These are phyloP conservation scores for Starmera pachycereana DNA, from an alignment of 805 yeast genomes.

Conservation along the genomic window DNA sequence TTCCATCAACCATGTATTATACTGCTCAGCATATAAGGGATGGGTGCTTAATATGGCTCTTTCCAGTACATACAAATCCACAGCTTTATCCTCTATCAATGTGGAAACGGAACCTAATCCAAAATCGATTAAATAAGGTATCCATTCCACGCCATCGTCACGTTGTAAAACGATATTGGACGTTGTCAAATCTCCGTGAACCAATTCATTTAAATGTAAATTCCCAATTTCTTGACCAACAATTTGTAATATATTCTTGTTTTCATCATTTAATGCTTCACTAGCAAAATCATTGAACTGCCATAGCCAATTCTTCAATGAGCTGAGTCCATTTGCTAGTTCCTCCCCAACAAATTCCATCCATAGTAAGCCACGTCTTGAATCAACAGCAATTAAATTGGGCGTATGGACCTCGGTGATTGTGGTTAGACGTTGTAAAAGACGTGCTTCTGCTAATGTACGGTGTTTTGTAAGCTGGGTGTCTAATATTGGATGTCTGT, in stretches of 20 bases:
- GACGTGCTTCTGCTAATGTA: slow-evolving; percentile 76
- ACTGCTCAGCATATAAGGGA: slow-evolving; percentile 54
- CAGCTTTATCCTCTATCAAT: slow-evolving; percentile 87
- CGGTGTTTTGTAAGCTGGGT: slow-evolving; percentile 64
- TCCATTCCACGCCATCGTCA: slow-evolving; percentile 12
- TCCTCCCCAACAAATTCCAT: slow-evolving; percentile 67
- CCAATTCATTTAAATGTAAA: slow-evolving; percentile 66
- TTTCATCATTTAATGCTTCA: slow-evolving; percentile 24
- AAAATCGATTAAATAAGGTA: slow-evolving; percentile 75
- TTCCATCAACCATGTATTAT: slow-evolving; percentile 59
- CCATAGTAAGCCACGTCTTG: slow-evolving; percentile 73
- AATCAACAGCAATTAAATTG: slow-evolving; percentile 62
- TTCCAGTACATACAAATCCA: slow-evolving; percentile 90
- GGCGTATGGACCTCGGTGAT: slow-evolving; percentile 58
- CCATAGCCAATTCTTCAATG: slow-evolving; percentile 72
- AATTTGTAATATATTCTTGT: slow-evolving; percentile 30
- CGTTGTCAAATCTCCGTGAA: slow-evolving; percentile 91
- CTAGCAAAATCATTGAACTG: slow-evolving; percentile 26
- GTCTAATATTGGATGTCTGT: slow-evolving; percentile 81
- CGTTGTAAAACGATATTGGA: slow-evolving; percentile 64
- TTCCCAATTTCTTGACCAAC: slow-evolving; percentile 65
- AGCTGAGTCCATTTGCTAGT: slow-evolving; percentile 41
- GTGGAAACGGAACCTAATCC: slow-evolving; percentile 75
- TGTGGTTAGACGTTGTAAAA: slow-evolving; percentile 45
- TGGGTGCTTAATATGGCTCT: slow-evolving; percentile 89